Evolutionary conservation across 768 basidiomycete species (phyloP).

Genomic region (Pisolithus orientalis): DNA sequence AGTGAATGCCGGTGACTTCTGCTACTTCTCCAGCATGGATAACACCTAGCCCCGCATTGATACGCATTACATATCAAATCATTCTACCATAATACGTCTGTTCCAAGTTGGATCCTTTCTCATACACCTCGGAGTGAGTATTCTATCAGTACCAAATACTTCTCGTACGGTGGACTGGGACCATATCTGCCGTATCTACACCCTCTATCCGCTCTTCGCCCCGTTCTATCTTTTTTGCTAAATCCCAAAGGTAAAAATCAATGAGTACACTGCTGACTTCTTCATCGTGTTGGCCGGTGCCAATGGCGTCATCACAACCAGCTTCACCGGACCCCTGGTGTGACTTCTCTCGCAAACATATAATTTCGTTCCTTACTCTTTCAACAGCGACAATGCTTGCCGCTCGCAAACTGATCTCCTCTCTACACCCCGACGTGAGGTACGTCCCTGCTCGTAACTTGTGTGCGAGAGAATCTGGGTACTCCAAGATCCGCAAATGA

Average conservation of each 20-base stretch:
- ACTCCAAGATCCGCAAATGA: slow-evolving; percentile 69
- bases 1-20: neutral
- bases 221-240: slow-evolving; percentile 68
- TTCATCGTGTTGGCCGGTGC: slow-evolving; percentile 17
- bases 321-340: no score
- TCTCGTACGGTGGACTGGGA: slow-evolving; percentile 73
- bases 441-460: slow-evolving; percentile 39
- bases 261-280: slow-evolving; percentile 70
- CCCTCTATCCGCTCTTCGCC: slow-evolving; percentile 57
- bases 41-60: no score
- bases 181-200: slow-evolving; percentile 46
- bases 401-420: slow-evolving; percentile 76
- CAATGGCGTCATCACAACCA: slow-evolving; percentile 19
- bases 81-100: no score
- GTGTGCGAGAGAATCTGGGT: slow-evolving; percentile 54
- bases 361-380: slow-evolving; percentile 57
- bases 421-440: slow-evolving; percentile 50
- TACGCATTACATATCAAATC: no score
- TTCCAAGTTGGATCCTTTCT: neutral
- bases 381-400: slow-evolving; percentile 81
- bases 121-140: neutral
- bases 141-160: slow-evolving; percentile 73
- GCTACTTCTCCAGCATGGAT: slow-evolving; percentile 9
- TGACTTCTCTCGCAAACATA: slow-evolving; percentile 14
- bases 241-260: slow-evolving; percentile 89